These are phyloP conservation scores for Simplicillium aogashimaense DNA, from an alignment of 2,329 filamentous ascomycete genomes.

Conservation along the genomic window DNA sequence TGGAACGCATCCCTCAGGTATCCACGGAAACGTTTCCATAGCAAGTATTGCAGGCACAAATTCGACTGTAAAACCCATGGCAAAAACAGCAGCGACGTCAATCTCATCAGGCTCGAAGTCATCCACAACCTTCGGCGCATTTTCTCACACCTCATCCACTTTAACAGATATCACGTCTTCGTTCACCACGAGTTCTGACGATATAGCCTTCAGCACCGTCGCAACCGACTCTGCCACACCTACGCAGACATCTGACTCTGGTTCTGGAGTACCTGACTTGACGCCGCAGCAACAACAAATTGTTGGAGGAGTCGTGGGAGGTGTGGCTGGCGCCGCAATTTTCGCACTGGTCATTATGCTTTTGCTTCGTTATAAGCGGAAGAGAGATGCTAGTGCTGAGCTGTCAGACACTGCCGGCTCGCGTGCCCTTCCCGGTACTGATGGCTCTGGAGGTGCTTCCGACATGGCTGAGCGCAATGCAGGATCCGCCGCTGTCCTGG, in stretches of 20 bases:
- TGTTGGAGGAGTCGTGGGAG: constrained; percentile 47
- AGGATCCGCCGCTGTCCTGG: constrained; percentile 28
- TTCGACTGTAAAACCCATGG: no score
- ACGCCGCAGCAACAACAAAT: constrained; percentile 27
- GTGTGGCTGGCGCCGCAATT: constrained; percentile 48
- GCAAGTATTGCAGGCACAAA: no score
- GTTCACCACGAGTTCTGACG: constrained; percentile 7
- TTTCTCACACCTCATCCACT: no score
- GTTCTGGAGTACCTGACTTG: constrained; percentile 8
- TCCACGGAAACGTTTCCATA: no score
- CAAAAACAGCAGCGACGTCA: no score
- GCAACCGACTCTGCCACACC: constrained; percentile 8
- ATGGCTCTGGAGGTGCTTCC: constrained; percentile 9
- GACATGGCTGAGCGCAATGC: constrained; percentile 36
- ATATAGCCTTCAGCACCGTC: constrained; percentile 3
- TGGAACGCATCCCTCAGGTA: no score
- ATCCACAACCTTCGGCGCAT: no score
- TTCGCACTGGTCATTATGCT: constrained; percentile 43
- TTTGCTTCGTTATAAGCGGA: constrained; percentile 46
- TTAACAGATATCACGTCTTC: no score
- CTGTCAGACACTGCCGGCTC: background rate
- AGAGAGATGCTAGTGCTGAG: constrained; percentile 19
- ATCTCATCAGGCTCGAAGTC: no score
- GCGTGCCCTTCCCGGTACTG: constrained; percentile 10
- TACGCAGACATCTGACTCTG: no score